Evolutionary conservation across 371 early-diverging fungal species (phyloP), one percentile per base, ranked within the genome.

Genomic region (Phascolomyces articulosus): DNA sequence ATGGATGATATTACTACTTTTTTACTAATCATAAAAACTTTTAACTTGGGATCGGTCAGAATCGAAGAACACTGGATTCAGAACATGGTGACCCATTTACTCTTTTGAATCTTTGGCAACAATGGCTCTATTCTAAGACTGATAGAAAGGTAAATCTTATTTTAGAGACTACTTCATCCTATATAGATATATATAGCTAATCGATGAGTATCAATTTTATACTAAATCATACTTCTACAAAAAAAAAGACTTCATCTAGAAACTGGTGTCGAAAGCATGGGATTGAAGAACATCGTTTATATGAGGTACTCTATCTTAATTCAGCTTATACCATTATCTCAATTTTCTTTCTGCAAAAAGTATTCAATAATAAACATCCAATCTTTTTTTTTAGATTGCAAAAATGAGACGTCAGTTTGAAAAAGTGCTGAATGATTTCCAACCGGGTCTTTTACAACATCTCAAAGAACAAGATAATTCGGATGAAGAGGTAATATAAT

Each of bases 41-140:
- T n/a, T n/a, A n/a, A n/a, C n/a, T n/a, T n/a, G n/a, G n/a, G n/a
- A n/a, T n/a, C n/a, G n/a, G n/a, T n/a, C n/a, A 87, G 86, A 86
- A 85, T 56, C 79, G 86, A 41, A 65, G 74, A n/a, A 58, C 65
- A 28, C 70, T 89, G 40, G 74, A 80, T 26, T 87, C 86, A 3
- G 72, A 77, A 6, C 83, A 88, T 53, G 91, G 91, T 7, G 91
- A 91, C 59, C 86, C 89, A 2, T 86, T 91, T 62, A 89, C 89
- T 0, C 60, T 89, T 16, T 67, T 88, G 40, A 88, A 88, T 61
- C 40, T 88, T 7, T 89, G 86, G 84, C 78, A 82, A 44, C 77
- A 82, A 20, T 91, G 91, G 91, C 60, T 91, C 26, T 68, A 80
- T 10, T 77, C 77, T 0, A 91, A 89, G 64, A 75, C 72, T 2